These are phyloP conservation scores for Elaeis guineensis DNA, from an alignment of 176 grass and related monocot genomes.

Conservation along the genomic window DNA sequence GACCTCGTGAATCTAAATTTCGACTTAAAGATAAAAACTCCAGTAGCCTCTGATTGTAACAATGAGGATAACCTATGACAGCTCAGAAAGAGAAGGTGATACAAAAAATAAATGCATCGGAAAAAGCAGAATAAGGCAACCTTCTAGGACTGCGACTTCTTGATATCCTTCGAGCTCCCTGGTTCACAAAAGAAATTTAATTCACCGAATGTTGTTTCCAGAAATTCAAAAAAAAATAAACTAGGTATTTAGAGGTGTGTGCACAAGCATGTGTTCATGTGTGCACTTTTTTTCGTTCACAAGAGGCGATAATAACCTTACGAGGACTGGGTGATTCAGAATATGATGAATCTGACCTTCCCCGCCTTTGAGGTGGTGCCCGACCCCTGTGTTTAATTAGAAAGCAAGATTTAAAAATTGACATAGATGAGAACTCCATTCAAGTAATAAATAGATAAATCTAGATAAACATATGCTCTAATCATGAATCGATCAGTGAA, in stretches of 20 bases:
- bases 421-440: background rate
- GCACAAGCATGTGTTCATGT: no score
- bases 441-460: background rate
- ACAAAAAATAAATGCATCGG: background rate
- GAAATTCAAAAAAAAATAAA: no score
- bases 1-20: no score
- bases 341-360: conserved; percentile 83
- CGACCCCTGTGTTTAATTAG: conserved; percentile 44
- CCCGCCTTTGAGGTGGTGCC: conserved; percentile 75
- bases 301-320: conserved; percentile 15
- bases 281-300: no score
- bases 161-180: conserved; percentile 79
- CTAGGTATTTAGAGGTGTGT: no score
- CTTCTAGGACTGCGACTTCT: conserved; percentile 93
- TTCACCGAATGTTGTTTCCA: background rate
- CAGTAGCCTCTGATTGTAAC: background rate
- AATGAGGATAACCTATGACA: background rate
- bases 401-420: conserved; percentile 5
- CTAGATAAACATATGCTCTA: no score
- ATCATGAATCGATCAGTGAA: no score
- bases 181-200: background rate
- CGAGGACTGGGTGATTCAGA: conserved; percentile 85
- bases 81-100: background rate
- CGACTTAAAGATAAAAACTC: no score
- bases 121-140: conserved; percentile 19